Evolutionary conservation across 1,139 yeast species (phyloP).

Genomic region (Protomyces pachydermus): DNA sequence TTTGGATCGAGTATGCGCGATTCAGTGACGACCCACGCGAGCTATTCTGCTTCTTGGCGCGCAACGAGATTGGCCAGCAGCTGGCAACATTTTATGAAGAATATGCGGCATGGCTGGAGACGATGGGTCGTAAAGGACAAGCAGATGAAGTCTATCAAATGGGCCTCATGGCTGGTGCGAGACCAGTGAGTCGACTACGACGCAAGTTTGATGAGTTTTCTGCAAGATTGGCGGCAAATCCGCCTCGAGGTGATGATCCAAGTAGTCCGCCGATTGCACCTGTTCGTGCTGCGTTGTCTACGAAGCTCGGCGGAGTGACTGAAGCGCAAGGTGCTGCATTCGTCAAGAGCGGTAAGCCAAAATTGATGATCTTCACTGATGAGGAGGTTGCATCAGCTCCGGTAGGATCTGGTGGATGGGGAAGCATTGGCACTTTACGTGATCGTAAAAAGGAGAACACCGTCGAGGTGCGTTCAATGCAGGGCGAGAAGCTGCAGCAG

Average conservation of each 20-base stretch:
- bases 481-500: slow-evolving; percentile 48
- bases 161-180: slow-evolving; percentile 59
- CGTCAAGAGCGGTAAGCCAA: background rate
- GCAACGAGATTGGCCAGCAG: slow-evolving; percentile 64
- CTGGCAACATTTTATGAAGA: slow-evolving; percentile 74
- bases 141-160: slow-evolving; percentile 60
- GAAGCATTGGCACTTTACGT: slow-evolving; percentile 50
- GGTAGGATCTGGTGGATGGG: slow-evolving; percentile 44
- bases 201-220: slow-evolving; percentile 50
- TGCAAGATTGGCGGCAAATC: slow-evolving; percentile 40
- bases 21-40: slow-evolving; percentile 69
- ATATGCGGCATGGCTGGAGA: slow-evolving; percentile 64
- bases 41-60: slow-evolving; percentile 64
- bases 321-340: slow-evolving; percentile 23
- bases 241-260: slow-evolving; percentile 10
- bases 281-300: slow-evolving; percentile 33
- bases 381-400: slow-evolving; percentile 34
- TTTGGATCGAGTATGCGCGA: slow-evolving; percentile 74
- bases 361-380: slow-evolving; percentile 37
- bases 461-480: slow-evolving; percentile 40
- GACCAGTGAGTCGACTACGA: slow-evolving; percentile 57
- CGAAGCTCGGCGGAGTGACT: slow-evolving; percentile 28
- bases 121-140: slow-evolving; percentile 48
- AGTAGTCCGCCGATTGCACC: slow-evolving; percentile 20
- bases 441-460: slow-evolving; percentile 62